Base-by-base conservation (phyloP, 257 asterid genomes). In the Cynanchum wilfordii region DNA sequence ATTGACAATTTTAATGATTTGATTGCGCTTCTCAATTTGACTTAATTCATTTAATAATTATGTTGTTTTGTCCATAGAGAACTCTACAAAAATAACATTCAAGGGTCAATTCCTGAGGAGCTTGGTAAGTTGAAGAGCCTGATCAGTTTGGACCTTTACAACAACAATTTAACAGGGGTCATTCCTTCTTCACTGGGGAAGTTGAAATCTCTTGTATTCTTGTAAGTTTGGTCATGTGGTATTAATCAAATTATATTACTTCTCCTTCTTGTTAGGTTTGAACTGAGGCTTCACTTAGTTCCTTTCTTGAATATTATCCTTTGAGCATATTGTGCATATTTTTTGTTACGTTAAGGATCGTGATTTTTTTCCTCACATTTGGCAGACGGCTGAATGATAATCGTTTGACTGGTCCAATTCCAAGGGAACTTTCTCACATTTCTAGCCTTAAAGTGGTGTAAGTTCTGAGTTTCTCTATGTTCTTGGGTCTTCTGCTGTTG, bases 131-230 rank as follows among this genome's bases (percentile, higher is more conserved):
- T 93, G 87, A 93, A 88, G 87, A 88, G 81, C 89, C 83, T 93
- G 74, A 89, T 91, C 68, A 93, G 98, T 79, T 82, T 93, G 96
- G 98, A 93, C 78, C 86, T 93, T 59, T 93, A 93, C 82, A 89
- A 91, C 96, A 91, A 91, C 80, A 93, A 93, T 72, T 78, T 91
- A 52, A 80, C 97, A 11, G 97, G 98, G 63, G 75, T 72, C 47
- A 82, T 93, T 75, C 98, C 98, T 36, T 74, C 84, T 44, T 85
- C 96, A 42, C 81, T 93, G 73, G 98, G 92, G 72, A 87, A 88
- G 45, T 82, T 93, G 88, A 88, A 93, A 73, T 81, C 84, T 70
- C 96, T 93, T 7, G 96, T 91, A 47, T 93, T 93, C 83, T 78
- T 93, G 98, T 93, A 83, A 88, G 98, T 85, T 74, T 70, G 58